Evolutionary conservation across 495 filamentous ascomycete species (phyloP), one percentile per base, ranked within the genome.

Genomic region (Xanthoparmelia taractica): DNA sequence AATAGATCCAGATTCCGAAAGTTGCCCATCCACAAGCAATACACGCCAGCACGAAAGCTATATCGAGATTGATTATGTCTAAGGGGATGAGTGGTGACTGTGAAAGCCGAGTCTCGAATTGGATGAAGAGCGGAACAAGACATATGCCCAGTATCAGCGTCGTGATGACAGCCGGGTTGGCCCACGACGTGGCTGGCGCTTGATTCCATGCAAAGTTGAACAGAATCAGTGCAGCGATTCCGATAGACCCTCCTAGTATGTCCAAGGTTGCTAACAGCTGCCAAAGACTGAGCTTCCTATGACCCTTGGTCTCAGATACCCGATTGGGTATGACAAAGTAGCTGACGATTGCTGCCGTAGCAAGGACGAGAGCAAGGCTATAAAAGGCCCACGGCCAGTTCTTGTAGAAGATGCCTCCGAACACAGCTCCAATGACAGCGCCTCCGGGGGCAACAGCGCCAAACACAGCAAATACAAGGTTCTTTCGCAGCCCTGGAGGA

Each of bases 121-220:
- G 63, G 67, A 82, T 80, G 0, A 65, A 64, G 0, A 62, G 66
- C 2, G 78, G 52, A n/a, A 76, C 63, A 17, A 79, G 31, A 18
- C 13, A 20, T 12, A 75, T 29, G 10, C 78, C 75, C 18, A 81
- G 31, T 31, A 81, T 76, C 6, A 81, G 71, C 0, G 76, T 65
- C 13, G 78, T 67, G 62, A 76, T 78, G 36, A 78, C 73, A 64
- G 79, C 80, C 0, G 75, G 70, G 25, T 70, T 63, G 15, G 58
- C 52, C 80, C 80, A 82, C 1, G 75, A 73, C 3, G 75, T 74
- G 0, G 73, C 64, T 0, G 77, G 74, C 2, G 69, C 77, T 66
- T 82, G 79, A 63, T 81, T 81, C 75, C 74, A 79, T 0, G 78
- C 77, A 41, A 82, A 70, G 56, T 81, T 80, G 48, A 79, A 65